Conservation (phyloP, 2,329 filamentous ascomycete genomes). For the Ascochyta koolunga region DNA sequence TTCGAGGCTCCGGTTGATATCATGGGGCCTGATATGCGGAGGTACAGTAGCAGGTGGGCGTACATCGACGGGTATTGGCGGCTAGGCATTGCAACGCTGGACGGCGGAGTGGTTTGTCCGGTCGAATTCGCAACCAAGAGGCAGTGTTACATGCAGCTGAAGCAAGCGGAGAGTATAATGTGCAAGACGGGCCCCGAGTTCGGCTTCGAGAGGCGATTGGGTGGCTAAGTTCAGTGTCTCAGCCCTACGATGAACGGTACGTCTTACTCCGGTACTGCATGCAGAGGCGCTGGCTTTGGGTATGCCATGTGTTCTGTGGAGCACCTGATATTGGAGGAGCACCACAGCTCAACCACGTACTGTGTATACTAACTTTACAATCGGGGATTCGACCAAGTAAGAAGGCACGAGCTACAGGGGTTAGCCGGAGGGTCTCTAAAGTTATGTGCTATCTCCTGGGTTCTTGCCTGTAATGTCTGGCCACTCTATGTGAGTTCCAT, state of each 20-base stretch:
- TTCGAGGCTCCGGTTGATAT: slow-evolving; percentile 1
- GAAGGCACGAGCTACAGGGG: not conserved
- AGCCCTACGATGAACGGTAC: slow-evolving; percentile 12
- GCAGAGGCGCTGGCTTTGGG: not conserved
- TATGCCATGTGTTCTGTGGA: slow-evolving; percentile 9
- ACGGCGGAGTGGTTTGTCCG: slow-evolving; percentile 1
- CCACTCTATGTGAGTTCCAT: too few species aligned
- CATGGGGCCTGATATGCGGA: not conserved
- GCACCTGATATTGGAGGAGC: not conserved
- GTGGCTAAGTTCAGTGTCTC: slow-evolving; percentile 6
- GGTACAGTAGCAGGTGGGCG: slow-evolving; percentile 8
- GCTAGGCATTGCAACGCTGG: slow-evolving; percentile 15
- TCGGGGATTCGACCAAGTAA: not conserved
- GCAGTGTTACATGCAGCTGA: slow-evolving; percentile 16
- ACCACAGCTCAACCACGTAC: not conserved
- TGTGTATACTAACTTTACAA: not conserved
- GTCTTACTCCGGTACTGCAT: slow-evolving; percentile 10
- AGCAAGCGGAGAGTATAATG: slow-evolving; percentile 11
- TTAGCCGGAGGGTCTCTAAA: not conserved
- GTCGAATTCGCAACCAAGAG: not conserved
- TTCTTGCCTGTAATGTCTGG: too few species aligned
- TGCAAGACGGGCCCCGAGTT: slow-evolving; percentile 1
- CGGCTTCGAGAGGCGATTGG: not conserved
- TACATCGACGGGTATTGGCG: slow-evolving; percentile 7
- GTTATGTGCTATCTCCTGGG: too few species aligned